These are phyloP conservation scores for Suillus alpinus DNA, from an alignment of 768 basidiomycete species.

Conservation along the genomic window DNA sequence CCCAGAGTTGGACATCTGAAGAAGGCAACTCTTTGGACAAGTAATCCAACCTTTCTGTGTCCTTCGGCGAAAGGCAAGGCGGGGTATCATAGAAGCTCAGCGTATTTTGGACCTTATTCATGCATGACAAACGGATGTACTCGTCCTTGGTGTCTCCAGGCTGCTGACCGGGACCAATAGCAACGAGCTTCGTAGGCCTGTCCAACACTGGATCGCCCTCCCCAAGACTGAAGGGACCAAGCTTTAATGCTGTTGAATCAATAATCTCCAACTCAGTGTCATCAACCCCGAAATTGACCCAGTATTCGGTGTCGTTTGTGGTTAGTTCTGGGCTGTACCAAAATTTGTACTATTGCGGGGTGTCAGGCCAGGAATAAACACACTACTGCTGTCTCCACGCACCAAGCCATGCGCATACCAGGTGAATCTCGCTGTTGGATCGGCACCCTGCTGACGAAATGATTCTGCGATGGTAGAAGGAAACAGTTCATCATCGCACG, in stretches of 20 bases:
- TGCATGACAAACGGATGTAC: background rate
- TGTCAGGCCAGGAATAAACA: background rate
- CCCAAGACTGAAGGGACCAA: background rate
- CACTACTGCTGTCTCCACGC: background rate
- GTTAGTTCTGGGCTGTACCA: background rate
- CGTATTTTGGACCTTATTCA: background rate
- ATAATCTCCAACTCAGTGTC: background rate
- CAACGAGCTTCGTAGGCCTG: background rate
- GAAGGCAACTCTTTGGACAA: background rate
- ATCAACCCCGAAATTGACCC: background rate
- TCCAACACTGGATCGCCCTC: too few species aligned
- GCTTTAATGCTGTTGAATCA: background rate
- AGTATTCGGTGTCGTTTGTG: background rate
- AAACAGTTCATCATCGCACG: too few species aligned
- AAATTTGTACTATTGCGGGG: background rate
- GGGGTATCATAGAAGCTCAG: background rate
- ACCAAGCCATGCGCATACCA: slow-evolving; percentile 3
- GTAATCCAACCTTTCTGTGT: background rate
- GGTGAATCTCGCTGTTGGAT: background rate
- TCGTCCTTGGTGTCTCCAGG: background rate
- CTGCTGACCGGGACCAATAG: background rate
- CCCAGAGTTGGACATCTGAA: background rate
- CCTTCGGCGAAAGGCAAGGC: background rate
- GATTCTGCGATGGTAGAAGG: background rate
- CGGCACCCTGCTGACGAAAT: background rate